These are phyloP conservation scores for Penicillium manginii DNA, from an alignment of 495 filamentous ascomycete genomes.

Conservation along the genomic window DNA sequence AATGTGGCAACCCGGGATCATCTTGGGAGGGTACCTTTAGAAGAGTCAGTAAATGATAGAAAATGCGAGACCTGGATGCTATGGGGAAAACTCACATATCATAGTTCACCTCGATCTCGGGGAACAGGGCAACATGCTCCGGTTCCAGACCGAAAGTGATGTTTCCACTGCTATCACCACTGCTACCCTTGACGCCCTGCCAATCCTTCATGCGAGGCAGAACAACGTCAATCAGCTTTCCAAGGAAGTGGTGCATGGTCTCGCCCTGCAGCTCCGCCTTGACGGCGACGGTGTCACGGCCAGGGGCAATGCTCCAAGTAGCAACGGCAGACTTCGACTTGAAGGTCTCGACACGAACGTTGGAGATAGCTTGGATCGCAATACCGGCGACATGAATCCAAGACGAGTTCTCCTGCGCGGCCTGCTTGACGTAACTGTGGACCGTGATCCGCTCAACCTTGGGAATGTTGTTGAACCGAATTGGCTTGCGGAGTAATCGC, in stretches of 20 bases:
- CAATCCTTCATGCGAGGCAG: constrained; percentile 95
- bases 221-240: constrained; percentile 83
- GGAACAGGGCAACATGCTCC: constrained; percentile 78
- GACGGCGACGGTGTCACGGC: constrained; percentile 56
- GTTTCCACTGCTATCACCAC: constrained; percentile 86
- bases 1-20: constrained; percentile 91
- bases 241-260: constrained; percentile 84
- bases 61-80: not conserved
- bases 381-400: constrained; percentile 80
- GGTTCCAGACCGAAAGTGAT: constrained; percentile 76
- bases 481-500: constrained; percentile 71
- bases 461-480: constrained; percentile 85
- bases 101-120: constrained; percentile 90
- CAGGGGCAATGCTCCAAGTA: constrained; percentile 63
- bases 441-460: constrained; percentile 79
- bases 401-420: constrained; percentile 64
- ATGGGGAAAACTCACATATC: constrained; percentile 67
- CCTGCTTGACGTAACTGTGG: constrained; percentile 67
- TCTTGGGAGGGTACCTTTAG: constrained; percentile 76
- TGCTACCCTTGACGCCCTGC: constrained; percentile 73
- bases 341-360: constrained; percentile 71
- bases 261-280: constrained; percentile 75
- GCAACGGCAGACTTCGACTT: constrained; percentile 66
- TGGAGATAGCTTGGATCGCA: constrained; percentile 82
- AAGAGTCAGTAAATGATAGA: constrained; percentile 4